Conservation (phyloP, 306 rosid species). For the Alnus rubra region DNA sequence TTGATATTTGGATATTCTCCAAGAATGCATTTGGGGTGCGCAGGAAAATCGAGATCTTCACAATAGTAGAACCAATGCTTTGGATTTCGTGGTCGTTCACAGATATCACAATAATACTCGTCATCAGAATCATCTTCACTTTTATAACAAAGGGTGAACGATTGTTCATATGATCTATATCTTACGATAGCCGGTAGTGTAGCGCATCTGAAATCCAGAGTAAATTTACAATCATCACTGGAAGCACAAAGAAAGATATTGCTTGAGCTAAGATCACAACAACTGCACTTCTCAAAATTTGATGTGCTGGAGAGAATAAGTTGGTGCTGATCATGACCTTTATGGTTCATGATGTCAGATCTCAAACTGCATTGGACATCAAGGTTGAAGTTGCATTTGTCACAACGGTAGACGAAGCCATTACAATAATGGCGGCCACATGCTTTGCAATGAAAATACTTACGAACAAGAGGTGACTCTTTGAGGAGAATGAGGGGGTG, state of each 20-base stretch:
- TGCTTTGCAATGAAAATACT: fast-evolving
- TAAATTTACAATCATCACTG: background rate
- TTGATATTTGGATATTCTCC: no score
- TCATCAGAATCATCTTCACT: background rate
- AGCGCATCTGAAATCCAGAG: background rate
- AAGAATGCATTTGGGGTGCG: background rate
- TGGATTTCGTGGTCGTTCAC: background rate
- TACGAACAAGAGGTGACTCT: fast-evolving
- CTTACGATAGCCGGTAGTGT: background rate
- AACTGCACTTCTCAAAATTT: background rate
- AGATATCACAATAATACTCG: background rate
- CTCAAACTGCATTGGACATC: background rate
- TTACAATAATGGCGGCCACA: fast-evolving
- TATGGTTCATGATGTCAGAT: background rate
- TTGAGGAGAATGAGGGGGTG: background rate
- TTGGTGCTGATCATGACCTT: background rate
- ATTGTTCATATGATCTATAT: no score
- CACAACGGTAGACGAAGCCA: background rate
- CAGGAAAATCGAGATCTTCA: background rate
- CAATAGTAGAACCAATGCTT: background rate
- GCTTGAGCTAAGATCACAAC: no score
- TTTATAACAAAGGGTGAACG: background rate
- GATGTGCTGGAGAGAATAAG: background rate
- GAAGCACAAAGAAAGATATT: no score
- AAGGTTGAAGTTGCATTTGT: fast-evolving